Evolutionary conservation across 306 rosid species (phyloP).

Genomic region (Gleditsia sinensis): DNA sequence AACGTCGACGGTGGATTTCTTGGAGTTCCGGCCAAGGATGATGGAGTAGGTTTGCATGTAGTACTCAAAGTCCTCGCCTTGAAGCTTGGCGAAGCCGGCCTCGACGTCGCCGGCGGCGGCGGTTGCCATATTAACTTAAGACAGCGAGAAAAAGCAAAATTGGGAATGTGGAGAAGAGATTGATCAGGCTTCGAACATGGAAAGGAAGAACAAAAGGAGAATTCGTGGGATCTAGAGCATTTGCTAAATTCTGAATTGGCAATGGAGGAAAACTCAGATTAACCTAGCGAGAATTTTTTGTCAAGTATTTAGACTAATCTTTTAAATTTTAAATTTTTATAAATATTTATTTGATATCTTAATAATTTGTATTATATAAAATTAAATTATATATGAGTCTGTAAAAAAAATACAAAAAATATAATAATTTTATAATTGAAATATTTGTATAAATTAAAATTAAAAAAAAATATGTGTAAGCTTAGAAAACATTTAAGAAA

Average conservation of each 20-base stretch:
- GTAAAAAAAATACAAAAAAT: too few species aligned
- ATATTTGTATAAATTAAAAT: too few species aligned
- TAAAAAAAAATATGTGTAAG: too few species aligned
- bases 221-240: not conserved
- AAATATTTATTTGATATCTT: too few species aligned
- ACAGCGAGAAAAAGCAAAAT: not conserved
- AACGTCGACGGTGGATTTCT: slow-evolving; percentile 92
- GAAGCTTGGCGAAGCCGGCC: slow-evolving; percentile 97
- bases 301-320: too few species aligned
- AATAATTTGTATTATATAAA: too few species aligned
- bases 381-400: too few species aligned
- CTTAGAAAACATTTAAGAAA: too few species aligned
- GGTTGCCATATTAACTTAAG: slow-evolving; percentile 37
- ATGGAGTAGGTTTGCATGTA: slow-evolving; percentile 99
- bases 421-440: too few species aligned
- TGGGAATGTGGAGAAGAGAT: not conserved
- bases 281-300: too few species aligned
- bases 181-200: not conserved
- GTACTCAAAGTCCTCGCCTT: slow-evolving; percentile 98
- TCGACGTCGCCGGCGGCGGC: slow-evolving; percentile 76
- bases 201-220: not conserved
- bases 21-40: slow-evolving; percentile 94
- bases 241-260: not conserved
- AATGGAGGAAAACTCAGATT: too few species aligned
- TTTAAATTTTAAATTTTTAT: too few species aligned